These are phyloP conservation scores for Trichophyton equinum DNA, from an alignment of 2,329 filamentous ascomycete species.

Conservation along the genomic window DNA sequence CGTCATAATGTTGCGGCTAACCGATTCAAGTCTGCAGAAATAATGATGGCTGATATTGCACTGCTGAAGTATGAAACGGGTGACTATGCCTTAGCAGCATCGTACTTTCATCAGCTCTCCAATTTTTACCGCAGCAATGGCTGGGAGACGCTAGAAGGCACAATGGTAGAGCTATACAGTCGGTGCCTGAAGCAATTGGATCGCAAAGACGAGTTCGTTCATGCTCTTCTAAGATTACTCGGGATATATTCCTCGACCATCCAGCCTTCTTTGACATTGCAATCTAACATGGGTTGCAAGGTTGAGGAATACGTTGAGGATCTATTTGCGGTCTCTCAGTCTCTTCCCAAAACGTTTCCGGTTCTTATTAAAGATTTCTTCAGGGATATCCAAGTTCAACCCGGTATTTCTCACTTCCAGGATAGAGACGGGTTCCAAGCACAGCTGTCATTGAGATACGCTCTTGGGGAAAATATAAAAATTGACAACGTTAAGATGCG, in stretches of 20 bases:
- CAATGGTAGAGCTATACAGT: conserved; percentile 75
- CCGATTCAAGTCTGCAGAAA: conserved; percentile 63
- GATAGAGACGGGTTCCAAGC: conserved; percentile 65
- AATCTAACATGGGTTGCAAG: conserved; percentile 9
- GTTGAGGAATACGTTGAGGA: conserved; percentile 27
- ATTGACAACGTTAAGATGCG: conserved; percentile 54
- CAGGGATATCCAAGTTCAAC: conserved; percentile 53
- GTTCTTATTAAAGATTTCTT: conserved; percentile 65
- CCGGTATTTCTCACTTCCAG: conserved; percentile 55
- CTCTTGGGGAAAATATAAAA: conserved; percentile 58
- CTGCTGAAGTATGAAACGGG: conserved; percentile 65
- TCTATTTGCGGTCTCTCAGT: conserved; percentile 37
- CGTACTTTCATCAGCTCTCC: conserved; percentile 65
- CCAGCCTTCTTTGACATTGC: conserved; percentile 18
- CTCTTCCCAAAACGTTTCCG: conserved; percentile 48
- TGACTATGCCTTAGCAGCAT: conserved; percentile 61
- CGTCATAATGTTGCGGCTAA: conserved; percentile 72
- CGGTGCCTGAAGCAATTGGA: conserved; percentile 67
- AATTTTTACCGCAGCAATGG: conserved; percentile 64
- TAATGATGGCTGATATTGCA: conserved; percentile 71
- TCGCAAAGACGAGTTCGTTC: conserved; percentile 65
- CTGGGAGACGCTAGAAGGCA: conserved; percentile 69
- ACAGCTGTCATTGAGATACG: conserved; percentile 53
- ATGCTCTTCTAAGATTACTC: conserved; percentile 57
- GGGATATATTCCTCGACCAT: conserved; percentile 26